Conservation (phyloP, 148 eudicot species). For the Diospyros kaki region DNA sequence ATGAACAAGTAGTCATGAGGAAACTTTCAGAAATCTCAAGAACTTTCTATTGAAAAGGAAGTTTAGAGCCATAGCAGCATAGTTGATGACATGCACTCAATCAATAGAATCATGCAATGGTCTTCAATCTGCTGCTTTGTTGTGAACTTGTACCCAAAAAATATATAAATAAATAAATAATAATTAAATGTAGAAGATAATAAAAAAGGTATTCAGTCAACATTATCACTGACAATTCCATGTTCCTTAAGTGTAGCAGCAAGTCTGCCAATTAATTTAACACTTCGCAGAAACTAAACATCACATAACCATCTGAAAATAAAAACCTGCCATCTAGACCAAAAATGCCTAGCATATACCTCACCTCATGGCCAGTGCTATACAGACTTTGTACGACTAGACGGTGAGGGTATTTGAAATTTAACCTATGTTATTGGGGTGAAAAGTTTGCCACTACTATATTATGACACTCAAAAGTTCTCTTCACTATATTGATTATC, state of each 20-base stretch:
- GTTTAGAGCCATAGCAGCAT: too few relatives aligned
- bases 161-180: too few relatives aligned
- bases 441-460: not conserved
- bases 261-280: not conserved
- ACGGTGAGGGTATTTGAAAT: not conserved
- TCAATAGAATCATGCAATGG: too few relatives aligned
- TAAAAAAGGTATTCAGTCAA: not conserved
- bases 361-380: not conserved
- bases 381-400: not conserved
- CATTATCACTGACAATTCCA: not conserved
- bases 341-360: not conserved
- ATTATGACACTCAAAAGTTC: not conserved
- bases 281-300: not conserved
- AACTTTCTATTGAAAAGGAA: too few relatives aligned
- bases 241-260: not conserved
- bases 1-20: too few relatives aligned
- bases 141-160: too few relatives aligned
- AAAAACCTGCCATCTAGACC: not conserved
- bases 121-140: too few relatives aligned
- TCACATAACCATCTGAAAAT: not conserved
- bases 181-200: too few relatives aligned
- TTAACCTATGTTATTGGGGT: not conserved
- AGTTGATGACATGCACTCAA: too few relatives aligned
- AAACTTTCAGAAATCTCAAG: too few relatives aligned
- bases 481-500: not conserved